Percentiles rank a stretch among this genome's conserved stretches.
These are phyloP conservation scores for Geotrichum bryndzae DNA, from an alignment of 1,139 yeast genomes.

Conservation along the genomic window DNA sequence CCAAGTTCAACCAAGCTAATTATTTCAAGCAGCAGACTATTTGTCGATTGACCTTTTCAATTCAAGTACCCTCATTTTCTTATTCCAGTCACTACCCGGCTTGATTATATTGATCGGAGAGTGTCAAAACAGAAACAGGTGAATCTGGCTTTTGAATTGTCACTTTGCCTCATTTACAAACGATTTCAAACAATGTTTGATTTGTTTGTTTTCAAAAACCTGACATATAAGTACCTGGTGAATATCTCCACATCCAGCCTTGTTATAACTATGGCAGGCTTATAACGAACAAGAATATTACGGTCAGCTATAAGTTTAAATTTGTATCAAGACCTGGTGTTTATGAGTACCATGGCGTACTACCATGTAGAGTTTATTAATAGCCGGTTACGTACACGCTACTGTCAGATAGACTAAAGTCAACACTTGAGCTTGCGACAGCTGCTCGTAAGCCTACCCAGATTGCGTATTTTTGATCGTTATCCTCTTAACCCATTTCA, in stretches of 20 bases:
- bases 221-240: not conserved
- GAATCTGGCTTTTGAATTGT: not conserved
- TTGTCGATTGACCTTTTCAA: not conserved
- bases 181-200: not conserved
- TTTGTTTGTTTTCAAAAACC: too few relatives aligned
- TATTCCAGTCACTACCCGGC: not conserved
- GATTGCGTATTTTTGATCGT: too few relatives aligned
- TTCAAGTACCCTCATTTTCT: not conserved
- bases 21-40: not conserved
- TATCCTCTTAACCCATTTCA: too few relatives aligned
- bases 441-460: not conserved
- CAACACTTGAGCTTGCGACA: not conserved
- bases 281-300: too few relatives aligned
- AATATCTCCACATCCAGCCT: too few relatives aligned
- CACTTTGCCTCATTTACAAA: not conserved
- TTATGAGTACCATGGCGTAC: not conserved
- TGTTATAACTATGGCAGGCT: too few relatives aligned
- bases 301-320: not conserved
- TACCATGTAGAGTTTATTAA: not conserved
- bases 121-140: not conserved
- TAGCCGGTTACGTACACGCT: not conserved
- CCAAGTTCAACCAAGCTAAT: not conserved
- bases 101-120: not conserved
- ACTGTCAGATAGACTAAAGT: not conserved
- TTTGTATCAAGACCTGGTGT: not conserved